Evolutionary conservation across 805 yeast species (phyloP).

Genomic region (Yamadazyma olivae): DNA sequence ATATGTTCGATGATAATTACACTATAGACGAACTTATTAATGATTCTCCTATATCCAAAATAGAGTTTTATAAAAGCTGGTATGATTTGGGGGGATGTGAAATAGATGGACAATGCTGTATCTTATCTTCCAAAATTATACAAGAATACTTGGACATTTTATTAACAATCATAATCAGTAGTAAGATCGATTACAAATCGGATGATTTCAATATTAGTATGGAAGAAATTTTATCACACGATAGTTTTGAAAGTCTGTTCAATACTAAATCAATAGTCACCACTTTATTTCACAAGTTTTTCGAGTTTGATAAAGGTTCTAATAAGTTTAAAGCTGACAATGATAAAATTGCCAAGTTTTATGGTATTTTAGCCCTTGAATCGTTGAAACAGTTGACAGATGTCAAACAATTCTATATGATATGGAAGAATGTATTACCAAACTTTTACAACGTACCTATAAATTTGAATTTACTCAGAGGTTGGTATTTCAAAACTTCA

Average conservation of each 20-base stretch:
- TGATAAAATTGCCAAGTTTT: conserved; percentile 51
- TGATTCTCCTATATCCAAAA: conserved; percentile 51
- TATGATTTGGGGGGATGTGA: conserved; percentile 52
- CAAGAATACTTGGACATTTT: conserved; percentile 25
- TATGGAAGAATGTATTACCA: conserved; percentile 64
- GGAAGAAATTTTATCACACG: background rate
- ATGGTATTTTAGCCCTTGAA: conserved; percentile 53
- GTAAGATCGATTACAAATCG: conserved; percentile 18
- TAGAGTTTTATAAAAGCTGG: conserved; percentile 56
- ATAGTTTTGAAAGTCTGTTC: background rate
- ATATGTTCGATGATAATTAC: background rate
- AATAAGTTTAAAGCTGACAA: conserved; percentile 39
- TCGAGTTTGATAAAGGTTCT: conserved; percentile 13
- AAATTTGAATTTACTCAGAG: conserved; percentile 51
- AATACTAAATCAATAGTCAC: conserved; percentile 32
- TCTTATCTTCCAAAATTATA: conserved; percentile 21
- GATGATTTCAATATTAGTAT: conserved; percentile 1
- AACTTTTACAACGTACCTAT: conserved; percentile 59
- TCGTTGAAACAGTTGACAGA: conserved; percentile 1
- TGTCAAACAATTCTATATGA: conserved; percentile 55
- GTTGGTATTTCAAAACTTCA: conserved; percentile 22
- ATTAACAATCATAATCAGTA: conserved; percentile 24
- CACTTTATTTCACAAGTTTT: conserved; percentile 51
- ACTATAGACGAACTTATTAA: conserved; percentile 14
- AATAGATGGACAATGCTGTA: conserved; percentile 41